These are phyloP conservation scores for Alternaria alternata DNA, from an alignment of 2,329 filamentous ascomycete genomes.

Conservation along the genomic window DNA sequence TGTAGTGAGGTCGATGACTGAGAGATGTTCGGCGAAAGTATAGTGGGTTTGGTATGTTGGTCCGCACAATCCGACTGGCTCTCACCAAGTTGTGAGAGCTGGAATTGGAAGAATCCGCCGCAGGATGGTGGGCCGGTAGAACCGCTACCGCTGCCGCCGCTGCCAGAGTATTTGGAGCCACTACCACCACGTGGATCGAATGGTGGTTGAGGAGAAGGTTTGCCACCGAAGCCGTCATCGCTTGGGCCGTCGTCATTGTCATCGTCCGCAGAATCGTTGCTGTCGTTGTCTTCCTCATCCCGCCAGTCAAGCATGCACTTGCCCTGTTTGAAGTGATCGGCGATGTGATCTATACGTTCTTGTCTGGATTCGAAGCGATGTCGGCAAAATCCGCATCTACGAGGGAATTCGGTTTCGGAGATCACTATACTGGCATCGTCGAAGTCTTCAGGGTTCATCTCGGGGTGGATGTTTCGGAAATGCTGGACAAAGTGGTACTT, in stretches of 20 bases:
- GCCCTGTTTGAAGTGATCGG: constrained; percentile 50
- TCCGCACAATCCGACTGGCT: constrained; percentile 19
- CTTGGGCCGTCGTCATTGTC: constrained; percentile 40
- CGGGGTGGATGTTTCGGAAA: constrained; percentile 50
- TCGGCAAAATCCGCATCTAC: constrained; percentile 48
- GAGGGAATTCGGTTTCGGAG: constrained; percentile 47
- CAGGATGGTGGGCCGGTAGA: constrained; percentile 21
- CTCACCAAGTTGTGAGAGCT: constrained; percentile 35
- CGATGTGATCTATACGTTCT: constrained; percentile 51
- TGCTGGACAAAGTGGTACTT: constrained; percentile 51
- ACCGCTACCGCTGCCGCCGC: constrained; percentile 24
- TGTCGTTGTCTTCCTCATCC: constrained; percentile 38
- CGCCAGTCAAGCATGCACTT: constrained; percentile 51
- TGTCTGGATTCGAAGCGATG: constrained; percentile 46
- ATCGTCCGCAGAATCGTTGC: constrained; percentile 34
- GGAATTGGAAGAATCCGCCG: constrained; percentile 45
- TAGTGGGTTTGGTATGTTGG: constrained; percentile 20
- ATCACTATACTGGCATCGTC: constrained; percentile 44
- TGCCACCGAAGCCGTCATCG: constrained; percentile 35
- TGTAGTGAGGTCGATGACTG: constrained; percentile 6
- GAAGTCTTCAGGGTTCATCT: constrained; percentile 40
- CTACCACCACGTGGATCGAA: constrained; percentile 29
- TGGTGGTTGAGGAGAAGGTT: constrained; percentile 29
- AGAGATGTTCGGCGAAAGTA: constrained; percentile 21
- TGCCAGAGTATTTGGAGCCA: constrained; percentile 29